Evolutionary conservation across 2,329 filamentous ascomycete species (phyloP).

Genomic region (Sarocladium oryzae): DNA sequence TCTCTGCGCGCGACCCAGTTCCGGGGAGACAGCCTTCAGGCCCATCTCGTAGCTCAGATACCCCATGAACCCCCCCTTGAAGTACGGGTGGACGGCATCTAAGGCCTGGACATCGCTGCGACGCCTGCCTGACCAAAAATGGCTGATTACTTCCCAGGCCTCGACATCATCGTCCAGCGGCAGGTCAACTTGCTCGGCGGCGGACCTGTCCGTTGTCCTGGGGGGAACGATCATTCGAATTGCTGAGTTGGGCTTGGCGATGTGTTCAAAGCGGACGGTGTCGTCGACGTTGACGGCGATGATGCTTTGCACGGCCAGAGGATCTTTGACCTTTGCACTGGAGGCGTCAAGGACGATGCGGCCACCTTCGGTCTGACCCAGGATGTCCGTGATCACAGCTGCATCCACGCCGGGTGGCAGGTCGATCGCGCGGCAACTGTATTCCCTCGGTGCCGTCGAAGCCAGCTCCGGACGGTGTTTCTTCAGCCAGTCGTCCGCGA

Average conservation of each 20-base stretch:
- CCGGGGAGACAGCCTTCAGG: constrained; percentile 20
- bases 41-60: constrained; percentile 15
- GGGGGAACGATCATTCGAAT: constrained; percentile 1
- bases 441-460: constrained; percentile 23
- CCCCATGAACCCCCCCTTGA: constrained; percentile 15
- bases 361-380: constrained; percentile 35
- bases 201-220: too few relatives aligned
- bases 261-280: constrained; percentile 52
- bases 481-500: constrained; percentile 11
- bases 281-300: constrained; percentile 59
- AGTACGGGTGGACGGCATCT: not conserved
- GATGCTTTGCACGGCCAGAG: constrained; percentile 58
- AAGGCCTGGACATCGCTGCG: not conserved
- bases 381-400: constrained; percentile 47
- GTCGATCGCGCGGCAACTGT: constrained; percentile 34
- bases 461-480: constrained; percentile 15
- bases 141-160: constrained; percentile 4
- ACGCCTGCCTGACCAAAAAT: constrained; percentile 2
- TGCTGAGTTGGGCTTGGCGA: constrained; percentile 24
- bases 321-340: constrained; percentile 40
- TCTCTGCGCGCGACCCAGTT: constrained; percentile 19
- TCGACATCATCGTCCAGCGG: not conserved
- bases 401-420: constrained; percentile 41
- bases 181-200: not conserved
- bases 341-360: constrained; percentile 55